Percentiles rank a stretch among this genome's conserved stretches.
These are phyloP conservation scores for Kazachstania sp. DNA, from an alignment of 1,139 yeast species.

Conservation along the genomic window DNA sequence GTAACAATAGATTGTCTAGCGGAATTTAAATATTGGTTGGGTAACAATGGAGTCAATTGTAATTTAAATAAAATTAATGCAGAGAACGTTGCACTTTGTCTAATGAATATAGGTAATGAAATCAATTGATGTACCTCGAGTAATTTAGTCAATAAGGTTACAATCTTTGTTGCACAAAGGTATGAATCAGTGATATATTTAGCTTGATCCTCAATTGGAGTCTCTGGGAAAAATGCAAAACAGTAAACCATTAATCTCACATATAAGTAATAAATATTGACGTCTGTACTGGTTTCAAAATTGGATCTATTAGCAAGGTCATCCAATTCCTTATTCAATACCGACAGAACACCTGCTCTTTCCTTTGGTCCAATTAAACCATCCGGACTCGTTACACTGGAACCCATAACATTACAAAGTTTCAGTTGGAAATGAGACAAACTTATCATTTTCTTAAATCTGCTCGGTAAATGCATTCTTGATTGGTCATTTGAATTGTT, in stretches of 20 bases:
- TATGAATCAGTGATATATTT: slow-evolving; percentile 72
- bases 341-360: slow-evolving; percentile 69
- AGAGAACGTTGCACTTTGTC: slow-evolving; percentile 78
- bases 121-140: slow-evolving; percentile 61
- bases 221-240: slow-evolving; percentile 85
- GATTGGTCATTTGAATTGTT: not conserved
- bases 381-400: slow-evolving; percentile 81
- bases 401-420: slow-evolving; percentile 78
- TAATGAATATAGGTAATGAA: slow-evolving; percentile 77
- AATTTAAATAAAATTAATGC: slow-evolving; percentile 73
- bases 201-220: slow-evolving; percentile 82
- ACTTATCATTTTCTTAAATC: slow-evolving; percentile 64
- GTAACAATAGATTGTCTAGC: slow-evolving; percentile 92
- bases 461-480: slow-evolving; percentile 46
- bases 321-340: slow-evolving; percentile 71
- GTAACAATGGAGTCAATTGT: slow-evolving; percentile 67
- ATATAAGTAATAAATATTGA: slow-evolving; percentile 75
- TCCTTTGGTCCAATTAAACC: slow-evolving; percentile 81
- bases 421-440: slow-evolving; percentile 79
- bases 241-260: slow-evolving; percentile 76
- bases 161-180: slow-evolving; percentile 69
- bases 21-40: slow-evolving; percentile 74
- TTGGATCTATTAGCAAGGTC: slow-evolving; percentile 41
- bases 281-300: slow-evolving; percentile 46
- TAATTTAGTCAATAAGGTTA: slow-evolving; percentile 67